A percentile compares a stretch with the other conserved stretches of the same genome.
Evolutionary conservation across 2,329 filamentous ascomycete species (phyloP).

Genomic region (Aspergillus aculeatinus): DNA sequence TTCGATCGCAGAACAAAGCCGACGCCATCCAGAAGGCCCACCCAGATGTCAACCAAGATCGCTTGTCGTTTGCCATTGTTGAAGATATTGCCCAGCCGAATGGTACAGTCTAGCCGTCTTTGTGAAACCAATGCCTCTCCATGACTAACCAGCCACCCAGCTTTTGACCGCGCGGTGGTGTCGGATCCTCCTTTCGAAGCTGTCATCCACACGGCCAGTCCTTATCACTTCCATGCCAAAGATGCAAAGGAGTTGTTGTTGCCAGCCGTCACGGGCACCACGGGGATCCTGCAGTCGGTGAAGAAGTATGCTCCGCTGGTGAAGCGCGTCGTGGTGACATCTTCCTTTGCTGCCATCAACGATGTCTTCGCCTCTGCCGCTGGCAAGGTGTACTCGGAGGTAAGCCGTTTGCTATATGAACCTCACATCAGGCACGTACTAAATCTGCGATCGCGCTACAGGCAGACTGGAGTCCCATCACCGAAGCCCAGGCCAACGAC

Average conservation of each 20-base stretch:
- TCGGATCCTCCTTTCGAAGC: slow-evolving; percentile 64
- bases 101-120: no score
- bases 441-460: no score
- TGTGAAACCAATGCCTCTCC: background rate
- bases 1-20: slow-evolving; percentile 58
- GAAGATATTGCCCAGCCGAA: slow-evolving; percentile 60
- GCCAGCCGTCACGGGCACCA: slow-evolving; percentile 58
- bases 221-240: slow-evolving; percentile 66
- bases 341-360: slow-evolving; percentile 60
- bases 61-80: slow-evolving; percentile 63
- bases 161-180: slow-evolving; percentile 62
- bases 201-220: slow-evolving; percentile 69
- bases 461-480: slow-evolving; percentile 39
- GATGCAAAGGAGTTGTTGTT: slow-evolving; percentile 22
- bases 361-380: slow-evolving; percentile 45
- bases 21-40: slow-evolving; percentile 55
- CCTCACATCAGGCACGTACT: no score
- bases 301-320: slow-evolving; percentile 61
- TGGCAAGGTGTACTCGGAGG: slow-evolving; percentile 20
- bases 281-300: slow-evolving; percentile 57
- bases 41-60: slow-evolving; percentile 48
- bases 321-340: slow-evolving; percentile 67
- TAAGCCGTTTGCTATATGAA: no score
- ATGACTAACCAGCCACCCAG: slow-evolving; percentile 28
- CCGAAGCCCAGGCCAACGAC: slow-evolving; percentile 27